Evolutionary conservation across 2,329 filamentous ascomycete species (phyloP).

Genomic region (Colletotrichum melonis): DNA sequence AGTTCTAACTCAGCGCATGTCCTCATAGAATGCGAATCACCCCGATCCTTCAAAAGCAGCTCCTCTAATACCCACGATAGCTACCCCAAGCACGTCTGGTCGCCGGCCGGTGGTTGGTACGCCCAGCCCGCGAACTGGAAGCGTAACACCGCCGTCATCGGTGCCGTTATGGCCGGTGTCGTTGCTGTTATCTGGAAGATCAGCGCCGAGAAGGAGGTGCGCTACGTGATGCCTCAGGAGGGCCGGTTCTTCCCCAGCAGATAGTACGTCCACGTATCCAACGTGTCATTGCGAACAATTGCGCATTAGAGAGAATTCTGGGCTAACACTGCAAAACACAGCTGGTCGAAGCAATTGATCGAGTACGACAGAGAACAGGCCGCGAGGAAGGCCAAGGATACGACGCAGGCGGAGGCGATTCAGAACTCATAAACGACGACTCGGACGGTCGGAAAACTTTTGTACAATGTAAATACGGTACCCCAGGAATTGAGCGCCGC

Average conservation of each 20-base stretch:
- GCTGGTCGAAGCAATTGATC: slow-evolving; percentile 59
- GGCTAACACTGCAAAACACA: slow-evolving; percentile 39
- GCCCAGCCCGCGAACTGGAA: slow-evolving; percentile 95
- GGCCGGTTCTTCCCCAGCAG: slow-evolving; percentile 86
- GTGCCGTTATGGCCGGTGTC: slow-evolving; percentile 75
- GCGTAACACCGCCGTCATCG: slow-evolving; percentile 84
- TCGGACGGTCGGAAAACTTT: slow-evolving; percentile 4
- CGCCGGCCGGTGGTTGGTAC: slow-evolving; percentile 98
- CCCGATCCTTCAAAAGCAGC: slow-evolving; percentile 37
- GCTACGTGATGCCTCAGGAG: slow-evolving; percentile 80
- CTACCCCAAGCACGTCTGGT: slow-evolving; percentile 99
- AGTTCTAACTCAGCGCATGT: slow-evolving; percentile 46
- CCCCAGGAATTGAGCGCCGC: slow-evolving; percentile 32
- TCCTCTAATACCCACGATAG: slow-evolving; percentile 56
- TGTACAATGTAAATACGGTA: slow-evolving; percentile 36
- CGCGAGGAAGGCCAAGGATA: slow-evolving; percentile 46
- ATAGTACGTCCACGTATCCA: slow-evolving; percentile 68
- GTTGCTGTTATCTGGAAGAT: slow-evolving; percentile 75
- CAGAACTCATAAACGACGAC: slow-evolving; percentile 32
- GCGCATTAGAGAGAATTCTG: not conserved
- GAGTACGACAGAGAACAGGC: slow-evolving; percentile 57
- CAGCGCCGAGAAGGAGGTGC: slow-evolving; percentile 79
- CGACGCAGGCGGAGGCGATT: slow-evolving; percentile 30
- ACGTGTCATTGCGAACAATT: not conserved
- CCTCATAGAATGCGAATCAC: slow-evolving; percentile 11